Conservation (phyloP, 2,329 filamentous ascomycete genomes). For the Stagonosporopsis vannaccii region DNA sequence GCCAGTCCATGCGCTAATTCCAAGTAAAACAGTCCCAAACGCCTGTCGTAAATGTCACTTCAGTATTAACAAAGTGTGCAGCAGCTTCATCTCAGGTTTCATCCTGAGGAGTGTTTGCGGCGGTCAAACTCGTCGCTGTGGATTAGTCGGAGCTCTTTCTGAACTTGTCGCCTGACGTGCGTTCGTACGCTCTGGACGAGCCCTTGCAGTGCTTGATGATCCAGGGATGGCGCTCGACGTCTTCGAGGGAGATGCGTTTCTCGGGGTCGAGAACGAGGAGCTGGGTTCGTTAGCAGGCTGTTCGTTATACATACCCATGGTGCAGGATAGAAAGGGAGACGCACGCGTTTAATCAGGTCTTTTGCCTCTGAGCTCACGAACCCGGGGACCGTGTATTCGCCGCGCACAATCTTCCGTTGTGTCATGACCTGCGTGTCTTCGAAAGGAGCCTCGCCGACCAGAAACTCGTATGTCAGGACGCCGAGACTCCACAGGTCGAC, state of each 20-base stretch:
- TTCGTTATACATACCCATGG: not conserved
- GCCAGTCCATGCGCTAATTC: conserved; percentile 8
- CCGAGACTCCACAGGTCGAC: conserved; percentile 96
- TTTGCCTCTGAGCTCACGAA: conserved; percentile 90
- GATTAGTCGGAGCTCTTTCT: conserved; percentile 34
- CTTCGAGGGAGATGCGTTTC: conserved; percentile 87
- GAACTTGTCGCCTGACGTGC: conserved; percentile 38
- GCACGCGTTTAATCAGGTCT: conserved; percentile 89
- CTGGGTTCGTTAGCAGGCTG: conserved; percentile 18
- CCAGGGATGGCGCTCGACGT: conserved; percentile 92
- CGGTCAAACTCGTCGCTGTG: not conserved
- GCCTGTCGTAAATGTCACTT: conserved; percentile 4
- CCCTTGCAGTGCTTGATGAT: conserved; percentile 89
- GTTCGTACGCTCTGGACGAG: conserved; percentile 41
- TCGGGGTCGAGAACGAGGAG: conserved; percentile 89
- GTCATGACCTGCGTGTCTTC: conserved; percentile 97
- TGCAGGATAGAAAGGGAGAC: conserved; percentile 36
- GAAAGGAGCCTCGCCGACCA: conserved; percentile 95
- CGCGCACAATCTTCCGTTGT: conserved; percentile 83
- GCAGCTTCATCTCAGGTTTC: not conserved
- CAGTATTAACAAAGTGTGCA: conserved; percentile 4
- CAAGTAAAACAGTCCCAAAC: no score
- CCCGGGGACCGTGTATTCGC: conserved; percentile 89
- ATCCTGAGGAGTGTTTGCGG: not conserved
- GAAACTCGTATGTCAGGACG: conserved; percentile 93